Evolutionary conservation across 768 basidiomycete species (phyloP), one percentile per base, ranked within the genome.

Genomic region (Gymnopilus dilepis): DNA sequence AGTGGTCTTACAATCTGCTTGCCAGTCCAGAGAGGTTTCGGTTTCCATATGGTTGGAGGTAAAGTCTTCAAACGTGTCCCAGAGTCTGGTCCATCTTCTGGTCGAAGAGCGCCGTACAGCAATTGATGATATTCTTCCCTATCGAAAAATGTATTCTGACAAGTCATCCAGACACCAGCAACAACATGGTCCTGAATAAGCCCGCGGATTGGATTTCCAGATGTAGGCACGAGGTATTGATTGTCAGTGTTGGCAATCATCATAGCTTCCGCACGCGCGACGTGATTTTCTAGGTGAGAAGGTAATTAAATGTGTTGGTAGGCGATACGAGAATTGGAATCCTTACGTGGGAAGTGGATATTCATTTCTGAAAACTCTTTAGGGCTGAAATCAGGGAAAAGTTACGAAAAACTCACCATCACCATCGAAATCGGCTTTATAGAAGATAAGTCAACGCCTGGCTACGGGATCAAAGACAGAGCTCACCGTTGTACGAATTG

Each of bases 161-260:
- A 89, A 57, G 97, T 98, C 94, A 99, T 95, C 94, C 96, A 98
- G n/a, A 98, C 91, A 60, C 95, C 97, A 13, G 97, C 95, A 45
- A 99, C 97, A 59, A 99, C 94, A 68, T 99, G 97, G 77, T 99
- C 97, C 74, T 99, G 97, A 65, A 99, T 99, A 26, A 99, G 82
- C 72, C 97, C 97, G 73, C 97, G 93, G 31, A 99, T 83, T 26
- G 97, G 97, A 70, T 96, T 96, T 63, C 97, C 97, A 6, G 97
- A 99, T 1, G 97, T 99, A 17, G 97, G 96, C 8, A 97, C 95
- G n/a, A 99, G 85, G 73, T 99, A 99, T 74, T 99, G 97, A 65
- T 97, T 96, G 72, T 99, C 95, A 5, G 95, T 99, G 73, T 98
- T 98, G 65, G 97, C 95, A 66, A 99, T 94, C 72, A 91, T 83